A percentile compares a stretch with the other conserved stretches of the same genome.
Evolutionary conservation across 768 basidiomycete species (phyloP).

Genomic region (Mycena floridula): DNA sequence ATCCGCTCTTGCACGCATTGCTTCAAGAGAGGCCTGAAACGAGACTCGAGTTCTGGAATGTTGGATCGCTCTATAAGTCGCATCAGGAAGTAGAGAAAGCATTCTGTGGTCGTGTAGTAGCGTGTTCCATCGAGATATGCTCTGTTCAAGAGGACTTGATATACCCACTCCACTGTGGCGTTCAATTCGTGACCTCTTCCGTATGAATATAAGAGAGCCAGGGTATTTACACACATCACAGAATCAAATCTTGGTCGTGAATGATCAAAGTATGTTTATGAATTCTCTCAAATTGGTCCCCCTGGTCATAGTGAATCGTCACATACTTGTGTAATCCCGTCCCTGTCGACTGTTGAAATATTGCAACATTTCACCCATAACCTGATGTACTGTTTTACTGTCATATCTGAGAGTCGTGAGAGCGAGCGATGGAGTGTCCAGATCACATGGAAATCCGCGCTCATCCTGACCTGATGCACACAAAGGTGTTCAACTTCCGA

Average conservation of each 20-base stretch:
- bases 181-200: constrained; percentile 41
- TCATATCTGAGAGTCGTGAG: constrained; percentile 33
- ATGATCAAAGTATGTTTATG: constrained; percentile 18
- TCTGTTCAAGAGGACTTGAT: constrained; percentile 41
- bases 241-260: constrained; percentile 47
- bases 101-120: constrained; percentile 44
- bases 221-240: constrained; percentile 44
- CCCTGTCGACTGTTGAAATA: constrained; percentile 39
- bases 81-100: constrained; percentile 45
- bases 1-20: constrained; percentile 44
- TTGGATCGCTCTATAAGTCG: constrained; percentile 32
- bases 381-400: constrained; percentile 26
- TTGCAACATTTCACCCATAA: constrained; percentile 55
- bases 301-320: too few species aligned
- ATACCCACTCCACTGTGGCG: constrained; percentile 41
- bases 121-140: constrained; percentile 50
- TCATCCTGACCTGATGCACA: too few species aligned
- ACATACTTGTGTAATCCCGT: constrained; percentile 45
- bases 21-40: constrained; percentile 32
- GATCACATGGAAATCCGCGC: constrained; percentile 45
- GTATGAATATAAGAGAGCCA: constrained; percentile 46
- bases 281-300: too few species aligned
- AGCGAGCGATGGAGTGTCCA: constrained; percentile 54
- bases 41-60: constrained; percentile 28
- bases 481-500: too few species aligned